These are phyloP conservation scores for Astragalus membranaceus DNA, from an alignment of 306 rosid species.

Conservation along the genomic window DNA sequence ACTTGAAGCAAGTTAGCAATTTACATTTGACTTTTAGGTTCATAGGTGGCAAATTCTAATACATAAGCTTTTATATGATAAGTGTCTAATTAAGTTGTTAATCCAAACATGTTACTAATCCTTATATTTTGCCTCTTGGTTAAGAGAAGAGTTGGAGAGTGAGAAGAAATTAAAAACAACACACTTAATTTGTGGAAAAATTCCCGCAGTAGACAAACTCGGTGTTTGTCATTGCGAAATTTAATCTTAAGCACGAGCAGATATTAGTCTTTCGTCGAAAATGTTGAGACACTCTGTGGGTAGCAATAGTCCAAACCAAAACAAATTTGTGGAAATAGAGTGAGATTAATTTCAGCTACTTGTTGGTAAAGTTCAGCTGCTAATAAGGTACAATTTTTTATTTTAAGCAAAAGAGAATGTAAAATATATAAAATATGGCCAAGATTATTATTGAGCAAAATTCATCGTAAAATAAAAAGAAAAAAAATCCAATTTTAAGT, in stretches of 20 bases:
- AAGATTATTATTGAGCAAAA: constrained; percentile 19
- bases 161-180: background rate
- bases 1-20: too few relatives aligned
- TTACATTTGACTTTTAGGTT: too few relatives aligned
- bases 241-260: too few relatives aligned
- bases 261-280: too few relatives aligned
- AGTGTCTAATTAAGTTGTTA: too few relatives aligned
- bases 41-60: too few relatives aligned
- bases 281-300: too few relatives aligned
- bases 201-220: too few relatives aligned
- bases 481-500: background rate
- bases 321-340: constrained; percentile 25
- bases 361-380: constrained; percentile 18
- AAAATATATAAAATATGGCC: background rate
- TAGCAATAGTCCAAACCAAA: too few relatives aligned
- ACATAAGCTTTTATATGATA: too few relatives aligned
- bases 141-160: background rate
- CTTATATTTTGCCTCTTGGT: background rate
- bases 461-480: too few relatives aligned
- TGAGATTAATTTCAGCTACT: constrained; percentile 20
- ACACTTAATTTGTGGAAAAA: constrained; percentile 21
- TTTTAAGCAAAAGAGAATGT: background rate
- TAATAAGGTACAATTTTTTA: constrained; percentile 18
- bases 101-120: background rate
- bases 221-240: too few relatives aligned